phyloP scores from a whole-genome alignment of 805 yeast genomes.

The Candida chilensis region DNA sequence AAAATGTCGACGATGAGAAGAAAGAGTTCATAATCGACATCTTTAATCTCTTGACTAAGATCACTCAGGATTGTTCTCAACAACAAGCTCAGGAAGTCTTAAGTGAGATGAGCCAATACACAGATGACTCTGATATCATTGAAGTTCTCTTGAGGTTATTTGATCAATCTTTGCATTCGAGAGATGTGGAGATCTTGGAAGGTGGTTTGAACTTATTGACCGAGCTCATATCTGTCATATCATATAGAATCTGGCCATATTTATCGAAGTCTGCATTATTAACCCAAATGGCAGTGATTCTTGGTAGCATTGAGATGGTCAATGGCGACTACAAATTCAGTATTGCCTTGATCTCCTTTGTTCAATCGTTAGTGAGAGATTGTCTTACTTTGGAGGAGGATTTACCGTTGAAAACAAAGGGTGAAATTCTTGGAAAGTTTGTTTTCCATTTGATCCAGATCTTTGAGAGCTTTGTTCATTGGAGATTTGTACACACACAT shows the following conservation, averaged over 20 bases:
- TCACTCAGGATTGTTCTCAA: conserved; percentile 28
- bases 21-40: conserved; percentile 34
- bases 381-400: conserved; percentile 29
- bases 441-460: conserved; percentile 51
- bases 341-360: conserved; percentile 45
- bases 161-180: conserved; percentile 55
- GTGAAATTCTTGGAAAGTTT: conserved; percentile 46
- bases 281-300: conserved; percentile 45
- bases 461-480: conserved; percentile 64
- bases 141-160: conserved; percentile 59
- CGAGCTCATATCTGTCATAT: conserved; percentile 34
- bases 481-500: conserved; percentile 49
- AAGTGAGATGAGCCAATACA: conserved; percentile 29
- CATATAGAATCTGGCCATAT: conserved; percentile 75
- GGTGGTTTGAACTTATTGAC: conserved; percentile 41
- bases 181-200: conserved; percentile 36
- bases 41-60: conserved; percentile 38
- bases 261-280: conserved; percentile 59
- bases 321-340: conserved; percentile 62
- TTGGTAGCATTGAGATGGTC: conserved; percentile 68
- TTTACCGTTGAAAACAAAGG: conserved; percentile 24
- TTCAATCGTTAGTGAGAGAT: conserved; percentile 41
- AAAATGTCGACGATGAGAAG: conserved; percentile 25
- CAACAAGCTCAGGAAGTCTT: conserved; percentile 13
- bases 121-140: conserved; percentile 47